Evolutionary conservation across 2,329 filamentous ascomycete species (phyloP), one percentile per base, ranked within the genome.

Genomic region (Neofusicoccum cordaticola): DNA sequence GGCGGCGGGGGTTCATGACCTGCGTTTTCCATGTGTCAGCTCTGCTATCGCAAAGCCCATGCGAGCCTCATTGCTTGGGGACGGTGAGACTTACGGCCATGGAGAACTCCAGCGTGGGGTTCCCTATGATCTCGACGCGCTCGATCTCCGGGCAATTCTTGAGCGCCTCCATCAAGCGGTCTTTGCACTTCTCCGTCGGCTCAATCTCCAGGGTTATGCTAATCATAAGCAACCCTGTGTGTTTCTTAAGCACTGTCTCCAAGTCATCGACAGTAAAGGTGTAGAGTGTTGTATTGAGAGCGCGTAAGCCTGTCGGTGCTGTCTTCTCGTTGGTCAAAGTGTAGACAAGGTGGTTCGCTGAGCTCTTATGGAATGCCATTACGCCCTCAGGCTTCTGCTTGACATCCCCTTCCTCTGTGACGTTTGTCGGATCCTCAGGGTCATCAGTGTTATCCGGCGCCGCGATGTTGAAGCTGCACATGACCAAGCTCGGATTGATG

Each of bases 221-320:
- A 47, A 81, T 60, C 9, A 80, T 74, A 72, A 78, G 74, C 7
- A 81, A 53, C 4, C 73, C 71, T 60, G 71, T 74, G 67, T 80
- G 77, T 56, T 66, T 69, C n/a, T 68, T 69, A 19, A 81, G 60
- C 2, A 82, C 68, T 34, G 68, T 70, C 34, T 67, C 66, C 37
- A 81, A 68, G 17, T 79, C 73, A 35, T 70, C 67, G 6, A 73
- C 50, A 7, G 69, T 72, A 4, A 82, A 52, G 0, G 77, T 79
- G 67, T 80, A 82, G 48, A 82, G 68, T 9, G 79, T 80, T 11
- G 73, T 69, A 68, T 81, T 81, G 67, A 78, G 67, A 56, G 75
- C 73, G 62, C 72, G 70, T 65, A 78, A 60, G 6, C 67, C 73
- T 60, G 71, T 69, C 9, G 76, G 79, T 7, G 53, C 56, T 15